Conservation (phyloP, 2,329 filamentous ascomycete genomes). For the Diplodia sapinea region DNA sequence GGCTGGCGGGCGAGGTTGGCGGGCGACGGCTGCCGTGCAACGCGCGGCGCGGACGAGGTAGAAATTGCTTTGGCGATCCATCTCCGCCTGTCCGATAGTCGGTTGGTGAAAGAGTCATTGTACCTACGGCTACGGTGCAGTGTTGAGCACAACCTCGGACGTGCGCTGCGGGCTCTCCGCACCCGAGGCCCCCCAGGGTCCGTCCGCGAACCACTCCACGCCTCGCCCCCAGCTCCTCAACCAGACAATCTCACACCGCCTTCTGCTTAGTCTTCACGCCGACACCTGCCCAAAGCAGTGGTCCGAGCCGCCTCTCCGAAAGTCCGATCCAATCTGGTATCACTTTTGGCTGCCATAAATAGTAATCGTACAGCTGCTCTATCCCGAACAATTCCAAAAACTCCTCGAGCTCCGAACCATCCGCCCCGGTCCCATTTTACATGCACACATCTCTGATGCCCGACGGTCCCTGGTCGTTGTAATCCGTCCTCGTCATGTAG, state of each 20-base stretch:
- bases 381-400: constrained; percentile 20
- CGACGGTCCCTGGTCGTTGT: constrained; percentile 69
- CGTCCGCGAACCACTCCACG: neutral
- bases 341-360: constrained; percentile 15
- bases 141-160: constrained; percentile 28
- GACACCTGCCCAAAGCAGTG: neutral
- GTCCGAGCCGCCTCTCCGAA: constrained; percentile 7
- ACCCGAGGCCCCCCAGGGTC: constrained; percentile 8
- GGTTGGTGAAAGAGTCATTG: constrained; percentile 27
- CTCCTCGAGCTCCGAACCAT: constrained; percentile 23
- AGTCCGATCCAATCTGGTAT: constrained; percentile 7
- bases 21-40: constrained; percentile 5
- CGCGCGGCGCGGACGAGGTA: constrained; percentile 9
- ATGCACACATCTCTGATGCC: constrained; percentile 62
- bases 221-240: neutral
- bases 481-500: constrained; percentile 71
- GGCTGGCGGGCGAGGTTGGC: neutral
- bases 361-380: constrained; percentile 28
- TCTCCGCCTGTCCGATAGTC: constrained; percentile 26
- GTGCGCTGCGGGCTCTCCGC: constrained; percentile 22
- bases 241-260: neutral
- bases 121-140: constrained; percentile 31
- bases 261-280: neutral
- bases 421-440: constrained; percentile 10
- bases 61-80: constrained; percentile 28